Evolutionary conservation across 768 basidiomycete species (phyloP).

Genomic region (Scleroderma bovista): DNA sequence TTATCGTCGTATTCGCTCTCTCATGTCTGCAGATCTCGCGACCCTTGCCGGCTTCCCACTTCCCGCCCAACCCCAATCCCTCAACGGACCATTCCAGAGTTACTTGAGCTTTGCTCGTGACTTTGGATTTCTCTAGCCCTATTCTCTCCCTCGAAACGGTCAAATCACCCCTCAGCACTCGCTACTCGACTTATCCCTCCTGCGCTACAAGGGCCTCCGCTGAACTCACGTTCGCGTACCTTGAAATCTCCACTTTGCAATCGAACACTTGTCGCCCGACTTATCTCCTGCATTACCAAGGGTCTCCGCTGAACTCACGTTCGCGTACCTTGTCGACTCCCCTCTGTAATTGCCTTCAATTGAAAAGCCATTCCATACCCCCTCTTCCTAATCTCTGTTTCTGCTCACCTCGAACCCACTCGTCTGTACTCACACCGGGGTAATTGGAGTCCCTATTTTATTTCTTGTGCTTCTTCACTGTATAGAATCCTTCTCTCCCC

Average conservation of each 20-base stretch:
- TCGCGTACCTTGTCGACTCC: slow-evolving; percentile 38
- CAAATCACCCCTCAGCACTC: not conserved
- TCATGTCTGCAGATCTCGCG: slow-evolving; percentile 64
- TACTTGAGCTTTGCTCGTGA: slow-evolving; percentile 73
- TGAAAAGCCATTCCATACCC: slow-evolving; percentile 22
- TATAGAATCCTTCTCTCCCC: slow-evolving; percentile 1
- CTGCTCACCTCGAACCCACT: not conserved
- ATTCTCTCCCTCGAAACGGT: too few relatives aligned
- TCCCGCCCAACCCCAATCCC: slow-evolving; percentile 36
- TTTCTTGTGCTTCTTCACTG: not conserved
- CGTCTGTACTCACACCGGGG: not conserved
- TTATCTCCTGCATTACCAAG: slow-evolving; percentile 20
- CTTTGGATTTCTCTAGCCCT: too few relatives aligned
- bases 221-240: slow-evolving; percentile 43
- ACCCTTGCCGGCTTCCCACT: slow-evolving; percentile 84
- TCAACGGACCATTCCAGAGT: slow-evolving; percentile 38
- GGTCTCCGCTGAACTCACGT: slow-evolving; percentile 37
- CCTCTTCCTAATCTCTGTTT: slow-evolving; percentile 12
- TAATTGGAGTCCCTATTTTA: not conserved
- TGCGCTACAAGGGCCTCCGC: slow-evolving; percentile 33
- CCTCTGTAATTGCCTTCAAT: slow-evolving; percentile 3
- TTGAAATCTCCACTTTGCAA: slow-evolving; percentile 16
- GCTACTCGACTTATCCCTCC: slow-evolving; percentile 16
- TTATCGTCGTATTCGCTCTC: not conserved
- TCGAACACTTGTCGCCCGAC: slow-evolving; percentile 8